Evolutionary conservation across 768 basidiomycete species (phyloP).

Genomic region (Phanerochaete carnosa): DNA sequence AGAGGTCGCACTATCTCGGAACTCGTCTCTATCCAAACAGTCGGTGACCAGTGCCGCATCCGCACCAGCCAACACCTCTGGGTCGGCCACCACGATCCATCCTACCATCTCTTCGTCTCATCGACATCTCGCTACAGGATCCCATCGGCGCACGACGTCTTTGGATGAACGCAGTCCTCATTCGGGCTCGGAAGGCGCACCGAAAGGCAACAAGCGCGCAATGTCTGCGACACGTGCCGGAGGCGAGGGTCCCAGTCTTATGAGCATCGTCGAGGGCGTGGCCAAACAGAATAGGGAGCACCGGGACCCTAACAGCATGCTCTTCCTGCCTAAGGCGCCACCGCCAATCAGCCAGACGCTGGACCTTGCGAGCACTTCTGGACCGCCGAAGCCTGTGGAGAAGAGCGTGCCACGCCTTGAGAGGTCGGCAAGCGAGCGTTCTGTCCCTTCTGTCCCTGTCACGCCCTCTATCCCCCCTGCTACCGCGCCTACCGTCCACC

Average conservation of each 20-base stretch:
- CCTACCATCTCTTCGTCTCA: background rate
- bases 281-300: slow-evolving; percentile 34
- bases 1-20: slow-evolving; percentile 22
- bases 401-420: background rate
- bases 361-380: slow-evolving; percentile 1
- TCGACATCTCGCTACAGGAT: background rate
- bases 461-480: slow-evolving; percentile 7
- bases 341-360: slow-evolving; percentile 30
- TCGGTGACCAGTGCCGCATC: slow-evolving; percentile 22
- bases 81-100: slow-evolving; percentile 7
- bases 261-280: slow-evolving; percentile 70
- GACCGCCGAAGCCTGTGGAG: background rate
- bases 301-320: slow-evolving; percentile 24
- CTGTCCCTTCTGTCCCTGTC: slow-evolving; percentile 2
- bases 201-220: background rate
- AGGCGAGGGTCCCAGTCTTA: slow-evolving; percentile 38
- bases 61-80: slow-evolving; percentile 12
- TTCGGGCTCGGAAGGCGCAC: background rate
- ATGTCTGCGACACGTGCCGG: slow-evolving; percentile 3
- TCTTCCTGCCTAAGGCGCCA: slow-evolving; percentile 48
- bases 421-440: slow-evolving; percentile 7
- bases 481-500: background rate
- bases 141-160: slow-evolving; percentile 17
- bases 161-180: slow-evolving; percentile 8
- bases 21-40: slow-evolving; percentile 25